Base-by-base conservation (phyloP, 306 rosid species). In the Sechiopsis laciniata region DNA sequence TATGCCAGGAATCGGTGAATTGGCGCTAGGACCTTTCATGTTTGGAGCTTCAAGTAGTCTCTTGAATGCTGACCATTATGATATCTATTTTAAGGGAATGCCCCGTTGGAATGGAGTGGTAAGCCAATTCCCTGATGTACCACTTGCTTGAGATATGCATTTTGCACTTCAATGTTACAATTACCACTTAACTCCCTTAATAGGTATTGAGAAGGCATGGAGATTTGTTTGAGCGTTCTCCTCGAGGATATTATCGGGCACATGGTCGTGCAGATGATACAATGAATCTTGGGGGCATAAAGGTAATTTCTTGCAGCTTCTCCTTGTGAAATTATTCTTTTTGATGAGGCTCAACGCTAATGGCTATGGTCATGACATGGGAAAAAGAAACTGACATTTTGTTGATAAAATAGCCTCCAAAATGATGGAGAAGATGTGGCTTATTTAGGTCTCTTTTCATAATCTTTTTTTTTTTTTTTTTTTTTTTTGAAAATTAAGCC, bases 181-280 rank as follows among this genome's bases (percentile, higher is more conserved):
- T 62, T 77, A 29, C 66, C 20, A 35, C 4, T 14, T 46, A 8
- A 58, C 73, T 68, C 13, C n/a, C 37, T 20, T 50, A 69, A 73
- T 80, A 93, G 98, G 86, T 87, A 76, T 76, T 93, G 74, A 78
- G 97, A 80, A 90, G 98, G 83, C 98, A 93, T 76, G 97, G 97
- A 40, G 98, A 93, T 87, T 76, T 93, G 73, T 87, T 93, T 83
- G 98, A 90, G 88, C 89, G 81, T 73, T 84, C 89, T 20, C 76
- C 86, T 76, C 80, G 81, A 80, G 96, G 96, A 63, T 93, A 87
- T 87, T 90, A 90, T 76, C 98, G 80, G 54, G 98, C 98, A 2
- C 98, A 90, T 73, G 98, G 98, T 58, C 96, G 98, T 75, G 94
- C 94, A 7, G 98, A 93, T 80, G 98, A 93, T 81, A 90, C 97